Percentiles rank a stretch among this genome's conserved stretches.
phyloP scores from a whole-genome alignment of 1,139 yeast genomes.

The Pichia sp. region DNA sequence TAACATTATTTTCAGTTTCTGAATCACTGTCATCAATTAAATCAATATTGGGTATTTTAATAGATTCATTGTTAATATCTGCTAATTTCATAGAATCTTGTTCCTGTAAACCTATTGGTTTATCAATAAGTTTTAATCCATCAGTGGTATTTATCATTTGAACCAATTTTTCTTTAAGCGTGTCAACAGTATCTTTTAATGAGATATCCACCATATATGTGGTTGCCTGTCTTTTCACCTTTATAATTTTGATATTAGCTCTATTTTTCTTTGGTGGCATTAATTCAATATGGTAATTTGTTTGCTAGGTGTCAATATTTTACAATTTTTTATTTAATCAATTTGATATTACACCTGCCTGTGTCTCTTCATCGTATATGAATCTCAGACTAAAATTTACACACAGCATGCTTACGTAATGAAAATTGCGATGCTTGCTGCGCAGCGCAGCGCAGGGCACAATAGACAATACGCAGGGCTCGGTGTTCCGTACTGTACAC shows the following conservation, averaged over 20 bases:
- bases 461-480: neutral
- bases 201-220: conserved; percentile 41
- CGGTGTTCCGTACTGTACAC: too few relatives aligned
- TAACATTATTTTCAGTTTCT: conserved; percentile 17
- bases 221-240: conserved; percentile 27
- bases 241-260: conserved; percentile 17
- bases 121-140: conserved; percentile 32
- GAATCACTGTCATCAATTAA: conserved; percentile 27
- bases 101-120: conserved; percentile 17
- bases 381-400: too few relatives aligned
- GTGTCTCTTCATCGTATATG: too few relatives aligned
- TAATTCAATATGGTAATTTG: too few relatives aligned
- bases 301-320: too few relatives aligned
- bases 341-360: too few relatives aligned
- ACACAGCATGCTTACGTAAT: neutral
- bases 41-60: conserved; percentile 32
- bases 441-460: too few relatives aligned
- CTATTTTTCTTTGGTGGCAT: conserved; percentile 24
- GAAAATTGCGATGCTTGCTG: neutral
- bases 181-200: conserved; percentile 27
- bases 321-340: too few relatives aligned
- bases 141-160: conserved; percentile 42
- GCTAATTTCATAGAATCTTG: neutral
- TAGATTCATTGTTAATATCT: conserved; percentile 19
- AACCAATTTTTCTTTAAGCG: conserved; percentile 33